These are phyloP conservation scores for Arthromyces matolae DNA, from an alignment of 768 basidiomycete species.

Conservation along the genomic window DNA sequence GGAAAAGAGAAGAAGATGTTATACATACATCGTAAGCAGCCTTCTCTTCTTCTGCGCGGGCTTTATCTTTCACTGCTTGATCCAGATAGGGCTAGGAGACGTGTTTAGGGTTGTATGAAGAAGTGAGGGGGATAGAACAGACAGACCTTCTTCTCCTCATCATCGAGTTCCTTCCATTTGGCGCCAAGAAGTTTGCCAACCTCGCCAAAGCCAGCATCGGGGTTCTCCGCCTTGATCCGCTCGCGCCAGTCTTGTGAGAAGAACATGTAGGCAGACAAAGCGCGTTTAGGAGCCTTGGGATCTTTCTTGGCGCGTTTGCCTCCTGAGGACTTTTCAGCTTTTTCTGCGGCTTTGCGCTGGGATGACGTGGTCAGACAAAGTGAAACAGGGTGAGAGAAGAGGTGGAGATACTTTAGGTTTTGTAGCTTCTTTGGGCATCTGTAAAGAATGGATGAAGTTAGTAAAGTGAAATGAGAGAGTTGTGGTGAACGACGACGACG, in stretches of 20 bases:
- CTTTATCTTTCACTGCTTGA: constrained; percentile 83
- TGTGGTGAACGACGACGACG: not conserved
- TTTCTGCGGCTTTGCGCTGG: constrained; percentile 75
- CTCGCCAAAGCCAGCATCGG: constrained; percentile 91
- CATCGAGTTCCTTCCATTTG: constrained; percentile 95
- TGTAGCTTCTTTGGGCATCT: constrained; percentile 79
- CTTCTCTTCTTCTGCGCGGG: constrained; percentile 82
- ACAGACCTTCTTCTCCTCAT: constrained; percentile 84
- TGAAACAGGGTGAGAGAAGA: constrained; percentile 10
- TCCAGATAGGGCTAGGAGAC: constrained; percentile 76
- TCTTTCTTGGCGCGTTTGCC: constrained; percentile 63
- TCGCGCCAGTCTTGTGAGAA: constrained; percentile 96
- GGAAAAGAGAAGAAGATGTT: not conserved
- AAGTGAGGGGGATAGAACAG: not conserved
- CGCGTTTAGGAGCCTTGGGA: constrained; percentile 84
- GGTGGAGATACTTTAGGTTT: constrained; percentile 60
- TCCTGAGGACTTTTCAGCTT: constrained; percentile 56
- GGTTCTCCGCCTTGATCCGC: constrained; percentile 93
- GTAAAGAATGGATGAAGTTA: constrained; percentile 5
- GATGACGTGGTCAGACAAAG: not conserved
- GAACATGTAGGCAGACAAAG: constrained; percentile 98
- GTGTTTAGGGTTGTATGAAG: not conserved
- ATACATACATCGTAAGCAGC: constrained; percentile 42
- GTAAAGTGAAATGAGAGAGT: not conserved
- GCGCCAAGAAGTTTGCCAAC: constrained; percentile 92